A percentile compares a stretch with the other conserved stretches of the same genome.
Evolutionary conservation across 768 basidiomycete species (phyloP).

Genomic region (Leccinum broughii): DNA sequence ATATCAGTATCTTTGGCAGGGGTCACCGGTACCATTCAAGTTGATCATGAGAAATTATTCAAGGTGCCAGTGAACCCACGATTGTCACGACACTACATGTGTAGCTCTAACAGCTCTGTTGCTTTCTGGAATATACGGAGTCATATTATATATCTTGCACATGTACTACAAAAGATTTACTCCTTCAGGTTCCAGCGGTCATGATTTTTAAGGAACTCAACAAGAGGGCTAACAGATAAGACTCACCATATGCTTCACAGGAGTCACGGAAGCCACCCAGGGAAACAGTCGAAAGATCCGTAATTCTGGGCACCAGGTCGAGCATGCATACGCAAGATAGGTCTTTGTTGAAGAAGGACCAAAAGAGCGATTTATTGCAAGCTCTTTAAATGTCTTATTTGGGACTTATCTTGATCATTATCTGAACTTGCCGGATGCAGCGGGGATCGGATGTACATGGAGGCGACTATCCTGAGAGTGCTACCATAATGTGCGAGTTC

Average conservation of each 20-base stretch:
- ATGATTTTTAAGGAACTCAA: neutral
- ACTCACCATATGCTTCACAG: neutral
- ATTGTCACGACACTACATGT: neutral
- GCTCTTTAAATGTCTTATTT: slow-evolving; percentile 10
- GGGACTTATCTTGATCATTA: neutral
- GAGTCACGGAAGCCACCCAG: neutral
- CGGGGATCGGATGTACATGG: slow-evolving; percentile 73
- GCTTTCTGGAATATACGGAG: neutral
- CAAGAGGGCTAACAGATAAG: neutral
- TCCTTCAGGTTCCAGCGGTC: neutral
- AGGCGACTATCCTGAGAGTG: slow-evolving; percentile 81
- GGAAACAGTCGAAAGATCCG: neutral
- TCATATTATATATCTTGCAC: neutral
- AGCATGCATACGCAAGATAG: neutral
- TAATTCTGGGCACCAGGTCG: neutral
- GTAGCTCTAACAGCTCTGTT: neutral
- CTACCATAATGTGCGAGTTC: slow-evolving; percentile 89
- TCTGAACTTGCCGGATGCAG: slow-evolving; percentile 38
- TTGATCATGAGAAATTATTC: neutral
- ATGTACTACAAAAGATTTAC: neutral
- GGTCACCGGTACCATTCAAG: neutral
- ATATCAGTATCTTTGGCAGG: neutral
- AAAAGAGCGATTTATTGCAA: slow-evolving; percentile 61
- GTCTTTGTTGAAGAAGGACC: neutral
- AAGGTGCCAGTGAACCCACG: neutral